A percentile compares a stretch with the other conserved stretches of the same genome.
Evolutionary conservation across 352 stramenopile genomes (phyloP).

Genomic region (Phytophthora pini): DNA sequence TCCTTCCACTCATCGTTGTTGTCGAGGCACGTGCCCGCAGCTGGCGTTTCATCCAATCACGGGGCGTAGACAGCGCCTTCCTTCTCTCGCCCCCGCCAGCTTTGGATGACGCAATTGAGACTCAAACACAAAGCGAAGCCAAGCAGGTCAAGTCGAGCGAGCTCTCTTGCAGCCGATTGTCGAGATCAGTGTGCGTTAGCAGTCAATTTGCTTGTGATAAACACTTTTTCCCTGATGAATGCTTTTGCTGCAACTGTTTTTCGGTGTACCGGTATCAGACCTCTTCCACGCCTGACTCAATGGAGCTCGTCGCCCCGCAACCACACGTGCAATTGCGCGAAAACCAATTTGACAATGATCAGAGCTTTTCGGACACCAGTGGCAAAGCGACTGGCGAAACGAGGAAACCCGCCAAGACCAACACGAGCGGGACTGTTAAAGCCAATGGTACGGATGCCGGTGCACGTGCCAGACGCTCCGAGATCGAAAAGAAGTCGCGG

Average conservation of each 20-base stretch:
- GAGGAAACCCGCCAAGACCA: conserved; percentile 3
- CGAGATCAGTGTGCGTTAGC: conserved; percentile 20
- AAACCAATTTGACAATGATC: conserved; percentile 15
- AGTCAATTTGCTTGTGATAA: conserved; percentile 6
- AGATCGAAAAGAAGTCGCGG: conserved; percentile 71
- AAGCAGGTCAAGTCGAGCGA: conserved; percentile 18
- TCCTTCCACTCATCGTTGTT: conserved; percentile 19
- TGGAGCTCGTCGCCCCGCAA: conserved; percentile 23
- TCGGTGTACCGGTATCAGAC: conserved; percentile 17
- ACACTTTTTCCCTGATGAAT: conserved; percentile 11
- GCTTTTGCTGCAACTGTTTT: conserved; percentile 22
- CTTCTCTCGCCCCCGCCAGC: conserved; percentile 4
- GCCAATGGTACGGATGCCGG: neutral
- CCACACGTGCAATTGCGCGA: conserved; percentile 19
- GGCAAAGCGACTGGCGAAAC: conserved; percentile 10
- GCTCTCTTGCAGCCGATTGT: conserved; percentile 6
- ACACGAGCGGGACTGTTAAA: neutral
- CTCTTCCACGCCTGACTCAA: neutral
- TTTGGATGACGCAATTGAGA: conserved; percentile 21
- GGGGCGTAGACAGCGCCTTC: neutral
- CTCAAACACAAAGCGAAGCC: conserved; percentile 11
- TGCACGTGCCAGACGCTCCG: conserved; percentile 49
- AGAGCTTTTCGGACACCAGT: conserved; percentile 5
- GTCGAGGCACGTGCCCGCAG: conserved; percentile 7
- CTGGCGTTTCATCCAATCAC: conserved; percentile 32